Evolutionary conservation across 1,284 basidiomycete species (phyloP).

Genomic region (Fomitiporia mediterranea): DNA sequence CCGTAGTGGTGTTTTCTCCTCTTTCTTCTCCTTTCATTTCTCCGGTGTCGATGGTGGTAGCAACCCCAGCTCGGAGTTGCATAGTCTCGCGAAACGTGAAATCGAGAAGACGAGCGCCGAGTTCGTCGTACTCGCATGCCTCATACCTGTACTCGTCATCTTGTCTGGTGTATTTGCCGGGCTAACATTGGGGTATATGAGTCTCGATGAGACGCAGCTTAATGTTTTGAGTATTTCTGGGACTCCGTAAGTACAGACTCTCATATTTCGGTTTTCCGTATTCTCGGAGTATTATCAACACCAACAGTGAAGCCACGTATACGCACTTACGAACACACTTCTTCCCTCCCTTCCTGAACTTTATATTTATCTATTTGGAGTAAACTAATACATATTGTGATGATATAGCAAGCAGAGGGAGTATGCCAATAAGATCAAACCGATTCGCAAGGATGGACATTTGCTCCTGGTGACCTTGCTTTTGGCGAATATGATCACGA

Average conservation of each 20-base stretch:
- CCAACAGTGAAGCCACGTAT: too few relatives aligned
- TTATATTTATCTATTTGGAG: too few relatives aligned
- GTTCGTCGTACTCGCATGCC: constrained; percentile 16
- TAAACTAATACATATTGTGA: neutral
- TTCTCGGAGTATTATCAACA: neutral
- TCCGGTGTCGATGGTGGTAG: neutral
- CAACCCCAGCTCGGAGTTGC: neutral
- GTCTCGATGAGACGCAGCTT: constrained; percentile 88
- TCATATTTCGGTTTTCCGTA: neutral
- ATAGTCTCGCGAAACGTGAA: constrained; percentile 14
- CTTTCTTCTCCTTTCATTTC: neutral
- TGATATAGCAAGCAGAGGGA: constrained; percentile 60
- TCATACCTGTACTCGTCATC: constrained; percentile 50
- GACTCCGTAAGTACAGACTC: constrained; percentile 52
- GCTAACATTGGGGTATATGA: constrained; percentile 88
- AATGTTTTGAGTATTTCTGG: constrained; percentile 84
- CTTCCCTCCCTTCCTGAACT: too few relatives aligned
- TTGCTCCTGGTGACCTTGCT: constrained; percentile 79
- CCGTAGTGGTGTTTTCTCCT: neutral
- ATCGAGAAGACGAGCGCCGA: neutral
- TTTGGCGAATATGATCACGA: constrained; percentile 86
- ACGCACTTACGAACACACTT: too few relatives aligned
- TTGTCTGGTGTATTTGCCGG: constrained; percentile 63
- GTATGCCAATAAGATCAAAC: constrained; percentile 83
- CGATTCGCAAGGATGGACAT: constrained; percentile 83